Percentiles rank a stretch among this genome's conserved stretches.
Evolutionary conservation across 306 rosid genomes (phyloP).

Genomic region (Bauhinia variegata): DNA sequence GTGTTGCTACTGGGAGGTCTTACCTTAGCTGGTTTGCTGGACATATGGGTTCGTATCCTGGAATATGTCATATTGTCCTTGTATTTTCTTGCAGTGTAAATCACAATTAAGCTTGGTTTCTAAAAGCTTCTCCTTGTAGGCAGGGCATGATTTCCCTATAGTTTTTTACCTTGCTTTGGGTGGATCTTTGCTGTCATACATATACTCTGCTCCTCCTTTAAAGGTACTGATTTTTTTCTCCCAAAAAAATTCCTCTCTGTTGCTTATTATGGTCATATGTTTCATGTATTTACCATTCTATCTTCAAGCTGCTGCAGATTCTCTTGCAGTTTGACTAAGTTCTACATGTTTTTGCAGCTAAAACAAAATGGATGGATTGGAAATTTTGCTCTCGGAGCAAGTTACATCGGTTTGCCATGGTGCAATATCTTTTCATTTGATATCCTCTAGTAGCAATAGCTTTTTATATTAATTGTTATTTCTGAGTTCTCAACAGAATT

Average conservation of each 20-base stretch:
- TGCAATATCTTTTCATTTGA: conserved; percentile 46
- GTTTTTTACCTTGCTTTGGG: conserved; percentile 87
- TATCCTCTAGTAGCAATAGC: conserved; percentile 16
- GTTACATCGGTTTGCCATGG: conserved; percentile 99
- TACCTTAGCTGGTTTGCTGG: conserved; percentile 73
- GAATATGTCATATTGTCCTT: conserved; percentile 9
- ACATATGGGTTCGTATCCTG: conserved; percentile 80
- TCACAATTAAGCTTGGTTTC: conserved; percentile 31
- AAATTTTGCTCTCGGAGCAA: conserved; percentile 97
- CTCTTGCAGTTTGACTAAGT: conserved; percentile 33
- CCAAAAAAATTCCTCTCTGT: neutral
- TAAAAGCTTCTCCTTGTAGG: conserved; percentile 59
- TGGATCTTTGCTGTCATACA: conserved; percentile 86
- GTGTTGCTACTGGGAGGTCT: conserved; percentile 91
- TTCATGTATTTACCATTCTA: neutral
- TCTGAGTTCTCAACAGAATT: conserved; percentile 8
- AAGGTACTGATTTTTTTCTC: conserved; percentile 54
- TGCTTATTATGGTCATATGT: neutral
- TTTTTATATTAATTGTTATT: neutral
- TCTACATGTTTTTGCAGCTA: conserved; percentile 62
- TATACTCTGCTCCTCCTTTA: conserved; percentile 96
- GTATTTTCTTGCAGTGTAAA: conserved; percentile 13
- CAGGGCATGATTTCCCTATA: conserved; percentile 80
- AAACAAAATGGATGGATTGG: conserved; percentile 99
- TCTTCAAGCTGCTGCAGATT: conserved; percentile 2